Percentiles rank a stretch among this genome's conserved stretches.
These are phyloP conservation scores for Phytophthora pini DNA, from an alignment of 352 stramenopile genomes.

Conservation along the genomic window DNA sequence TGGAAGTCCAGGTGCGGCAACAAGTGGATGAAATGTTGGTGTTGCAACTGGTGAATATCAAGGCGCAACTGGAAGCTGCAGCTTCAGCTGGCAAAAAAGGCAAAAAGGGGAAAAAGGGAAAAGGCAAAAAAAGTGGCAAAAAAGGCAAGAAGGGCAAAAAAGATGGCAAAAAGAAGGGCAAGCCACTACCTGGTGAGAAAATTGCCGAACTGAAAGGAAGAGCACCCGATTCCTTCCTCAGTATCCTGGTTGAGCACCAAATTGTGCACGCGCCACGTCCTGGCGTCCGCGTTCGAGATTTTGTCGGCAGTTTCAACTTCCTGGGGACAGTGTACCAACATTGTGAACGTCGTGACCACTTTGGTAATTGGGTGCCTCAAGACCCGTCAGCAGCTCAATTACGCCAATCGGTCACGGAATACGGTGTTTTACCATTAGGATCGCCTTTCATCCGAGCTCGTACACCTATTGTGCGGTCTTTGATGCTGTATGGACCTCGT, in stretches of 20 bases:
- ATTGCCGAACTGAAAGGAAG: conserved; percentile 92
- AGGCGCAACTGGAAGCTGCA: conserved; percentile 84
- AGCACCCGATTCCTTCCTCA: conserved; percentile 90
- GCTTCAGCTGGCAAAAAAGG: conserved; percentile 73
- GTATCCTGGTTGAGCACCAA: conserved; percentile 88
- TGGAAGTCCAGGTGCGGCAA: conserved; percentile 87
- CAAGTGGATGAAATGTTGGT: conserved; percentile 95
- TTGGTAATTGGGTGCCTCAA: conserved; percentile 90
- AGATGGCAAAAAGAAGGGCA: conserved; percentile 68
- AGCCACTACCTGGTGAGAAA: conserved; percentile 91
- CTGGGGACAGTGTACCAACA: conserved; percentile 82
- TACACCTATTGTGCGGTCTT: conserved; percentile 82
- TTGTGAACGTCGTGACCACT: conserved; percentile 61
- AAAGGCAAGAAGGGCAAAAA: conserved; percentile 59
- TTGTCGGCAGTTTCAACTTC: conserved; percentile 94
- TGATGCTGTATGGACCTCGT: conserved; percentile 94
- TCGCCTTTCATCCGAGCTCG: conserved; percentile 76
- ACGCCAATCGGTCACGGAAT: conserved; percentile 90
- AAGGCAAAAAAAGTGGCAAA: conserved; percentile 65
- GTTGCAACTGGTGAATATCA: conserved; percentile 95
- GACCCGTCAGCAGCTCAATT: conserved; percentile 93
- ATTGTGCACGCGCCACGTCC: conserved; percentile 75
- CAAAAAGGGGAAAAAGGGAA: conserved; percentile 77
- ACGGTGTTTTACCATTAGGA: conserved; percentile 90
- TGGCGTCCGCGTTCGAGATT: conserved; percentile 67